A percentile compares a stretch with the other conserved stretches of the same genome.
These are phyloP conservation scores for Papiliotrema terrestris DNA, from an alignment of 1,284 basidiomycete species.

Conservation along the genomic window DNA sequence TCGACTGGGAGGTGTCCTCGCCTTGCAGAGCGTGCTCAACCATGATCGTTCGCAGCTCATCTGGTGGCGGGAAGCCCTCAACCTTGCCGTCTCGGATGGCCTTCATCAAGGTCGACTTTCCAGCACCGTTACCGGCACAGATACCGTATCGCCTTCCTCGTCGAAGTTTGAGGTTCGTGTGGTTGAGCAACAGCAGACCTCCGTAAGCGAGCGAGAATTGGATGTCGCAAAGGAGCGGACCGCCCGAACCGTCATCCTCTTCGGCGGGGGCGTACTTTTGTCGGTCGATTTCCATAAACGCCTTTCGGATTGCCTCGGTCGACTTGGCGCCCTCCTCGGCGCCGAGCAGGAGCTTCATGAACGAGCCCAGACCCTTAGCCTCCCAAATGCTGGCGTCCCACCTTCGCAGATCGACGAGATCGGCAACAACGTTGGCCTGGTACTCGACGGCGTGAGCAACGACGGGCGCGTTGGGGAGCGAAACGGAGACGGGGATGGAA, in stretches of 20 bases:
- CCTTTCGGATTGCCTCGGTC: slow-evolving; percentile 63
- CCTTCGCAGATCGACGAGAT: slow-evolving; percentile 66
- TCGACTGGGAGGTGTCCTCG: slow-evolving; percentile 74
- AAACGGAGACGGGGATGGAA: slow-evolving; percentile 44
- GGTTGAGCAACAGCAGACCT: slow-evolving; percentile 89
- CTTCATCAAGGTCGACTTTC: slow-evolving; percentile 95
- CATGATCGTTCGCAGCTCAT: slow-evolving; percentile 84
- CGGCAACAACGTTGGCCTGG: slow-evolving; percentile 68
- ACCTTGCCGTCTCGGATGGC: slow-evolving; percentile 90
- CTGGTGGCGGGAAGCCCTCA: slow-evolving; percentile 90
- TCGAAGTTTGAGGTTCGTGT: slow-evolving; percentile 85
- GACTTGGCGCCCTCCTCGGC: slow-evolving; percentile 51
- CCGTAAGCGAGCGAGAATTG: slow-evolving; percentile 97
- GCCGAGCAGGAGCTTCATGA: slow-evolving; percentile 56
- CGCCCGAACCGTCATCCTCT: slow-evolving; percentile 71
- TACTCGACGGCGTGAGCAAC: slow-evolving; percentile 59
- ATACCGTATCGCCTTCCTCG: slow-evolving; percentile 93
- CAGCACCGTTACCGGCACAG: slow-evolving; percentile 90
- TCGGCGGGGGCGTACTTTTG: slow-evolving; percentile 50
- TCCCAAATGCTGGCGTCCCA: slow-evolving; percentile 71
- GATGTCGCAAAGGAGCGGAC: slow-evolving; percentile 76
- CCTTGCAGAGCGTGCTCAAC: slow-evolving; percentile 94
- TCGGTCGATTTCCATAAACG: slow-evolving; percentile 77
- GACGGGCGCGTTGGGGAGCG: slow-evolving; percentile 44
- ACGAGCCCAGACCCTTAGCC: slow-evolving; percentile 63